Conservation (phyloP, 805 yeast species). For the Torulaspora maleeae region DNA sequence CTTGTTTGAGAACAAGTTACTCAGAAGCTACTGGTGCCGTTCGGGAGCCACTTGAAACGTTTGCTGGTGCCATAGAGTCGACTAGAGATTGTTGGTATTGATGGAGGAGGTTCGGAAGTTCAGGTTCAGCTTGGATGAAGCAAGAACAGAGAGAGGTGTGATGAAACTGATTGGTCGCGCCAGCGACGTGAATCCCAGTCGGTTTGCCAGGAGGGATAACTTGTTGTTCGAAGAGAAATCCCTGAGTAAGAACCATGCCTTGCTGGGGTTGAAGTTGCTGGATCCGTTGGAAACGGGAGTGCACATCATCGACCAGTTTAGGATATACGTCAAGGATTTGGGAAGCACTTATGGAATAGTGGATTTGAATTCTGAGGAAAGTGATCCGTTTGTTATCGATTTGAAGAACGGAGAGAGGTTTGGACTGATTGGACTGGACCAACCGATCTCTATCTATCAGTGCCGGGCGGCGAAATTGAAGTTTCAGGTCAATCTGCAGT, state of each 20-base stretch:
- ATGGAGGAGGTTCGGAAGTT: constrained; percentile 17
- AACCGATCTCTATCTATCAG: constrained; percentile 17
- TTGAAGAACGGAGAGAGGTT: constrained; percentile 28
- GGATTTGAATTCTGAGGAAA: constrained; percentile 21
- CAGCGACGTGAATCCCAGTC: constrained; percentile 14
- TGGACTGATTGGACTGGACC: constrained; percentile 19
- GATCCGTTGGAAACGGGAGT: constrained; percentile 12
- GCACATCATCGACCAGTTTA: constrained; percentile 17
- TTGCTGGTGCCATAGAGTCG: neutral
- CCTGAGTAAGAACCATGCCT: constrained; percentile 25
- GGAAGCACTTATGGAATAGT: constrained; percentile 25
- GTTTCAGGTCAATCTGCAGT: constrained; percentile 17
- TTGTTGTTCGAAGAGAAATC: constrained; percentile 22
- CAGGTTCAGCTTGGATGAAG: constrained; percentile 14
- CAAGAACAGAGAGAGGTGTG: constrained; percentile 14
- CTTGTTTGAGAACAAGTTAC: neutral
- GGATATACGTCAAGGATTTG: constrained; percentile 25
- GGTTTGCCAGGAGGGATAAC: constrained; percentile 17
- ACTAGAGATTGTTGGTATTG: neutral
- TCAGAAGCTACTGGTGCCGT: neutral
- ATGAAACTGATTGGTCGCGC: constrained; percentile 22
- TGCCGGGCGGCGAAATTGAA: constrained; percentile 24
- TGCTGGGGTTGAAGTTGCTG: constrained; percentile 20
- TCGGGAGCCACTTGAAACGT: neutral
- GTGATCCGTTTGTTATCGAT: constrained; percentile 21